Evolutionary conservation across 768 basidiomycete species (phyloP).

Genomic region (Dioszegia crocea): DNA sequence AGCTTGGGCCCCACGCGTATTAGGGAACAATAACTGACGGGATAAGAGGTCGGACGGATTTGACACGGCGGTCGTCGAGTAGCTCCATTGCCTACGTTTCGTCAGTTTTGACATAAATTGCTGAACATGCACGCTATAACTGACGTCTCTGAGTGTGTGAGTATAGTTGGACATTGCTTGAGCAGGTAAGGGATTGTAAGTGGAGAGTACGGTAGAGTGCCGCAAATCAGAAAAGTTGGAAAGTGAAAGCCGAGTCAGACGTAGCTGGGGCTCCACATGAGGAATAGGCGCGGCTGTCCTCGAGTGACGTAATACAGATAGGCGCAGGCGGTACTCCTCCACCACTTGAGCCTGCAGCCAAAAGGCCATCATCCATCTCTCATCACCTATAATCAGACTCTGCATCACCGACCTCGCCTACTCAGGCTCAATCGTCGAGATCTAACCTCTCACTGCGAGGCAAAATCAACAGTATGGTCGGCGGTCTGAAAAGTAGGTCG

Average conservation of each 20-base stretch:
- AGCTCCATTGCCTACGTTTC: slow-evolving; percentile 53
- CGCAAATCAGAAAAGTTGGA: background rate
- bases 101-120: background rate
- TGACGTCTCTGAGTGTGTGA: slow-evolving; percentile 15
- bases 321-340: background rate
- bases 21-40: slow-evolving; percentile 52
- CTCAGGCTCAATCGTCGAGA: too few relatives aligned
- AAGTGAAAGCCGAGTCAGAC: background rate
- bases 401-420: too few relatives aligned
- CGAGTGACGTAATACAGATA: background rate
- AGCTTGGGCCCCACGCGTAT: background rate
- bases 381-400: too few relatives aligned
- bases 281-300: too few relatives aligned
- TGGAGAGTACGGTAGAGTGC: background rate
- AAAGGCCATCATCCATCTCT: too few relatives aligned
- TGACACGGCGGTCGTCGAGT: slow-evolving; percentile 83
- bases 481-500: slow-evolving; percentile 7
- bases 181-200: background rate
- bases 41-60: slow-evolving; percentile 78
- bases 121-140: background rate
- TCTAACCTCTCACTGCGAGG: too few relatives aligned
- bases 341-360: too few relatives aligned
- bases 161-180: slow-evolving; percentile 1
- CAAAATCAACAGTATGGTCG: slow-evolving; percentile 2
- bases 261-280: too few relatives aligned